Conservation (phyloP, 345 rosid species). For the Eucalyptus paniculata region DNA sequence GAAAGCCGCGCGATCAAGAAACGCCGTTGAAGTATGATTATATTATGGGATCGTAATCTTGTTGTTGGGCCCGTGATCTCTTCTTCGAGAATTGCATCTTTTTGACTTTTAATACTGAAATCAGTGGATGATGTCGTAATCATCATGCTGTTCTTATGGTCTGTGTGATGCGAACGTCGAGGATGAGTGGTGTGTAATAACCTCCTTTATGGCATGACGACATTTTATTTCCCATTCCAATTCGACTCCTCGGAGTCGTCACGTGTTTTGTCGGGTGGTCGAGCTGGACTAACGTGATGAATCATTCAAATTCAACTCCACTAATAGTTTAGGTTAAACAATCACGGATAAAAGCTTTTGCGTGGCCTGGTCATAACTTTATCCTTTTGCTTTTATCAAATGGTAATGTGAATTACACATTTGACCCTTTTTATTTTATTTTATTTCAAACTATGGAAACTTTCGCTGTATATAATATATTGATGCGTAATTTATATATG, state of each 20-base stretch:
- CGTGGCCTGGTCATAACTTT: neutral
- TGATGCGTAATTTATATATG: neutral
- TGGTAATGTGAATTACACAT: neutral
- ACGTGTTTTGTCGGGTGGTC: neutral
- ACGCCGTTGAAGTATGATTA: neutral
- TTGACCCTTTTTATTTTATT: neutral
- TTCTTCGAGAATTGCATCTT: neutral
- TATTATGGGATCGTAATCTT: neutral
- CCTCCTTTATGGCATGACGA: neutral
- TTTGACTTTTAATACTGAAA: neutral
- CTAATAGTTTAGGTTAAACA: neutral
- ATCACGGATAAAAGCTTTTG: neutral
- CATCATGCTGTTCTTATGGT: neutral
- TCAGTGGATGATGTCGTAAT: neutral
- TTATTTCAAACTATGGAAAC: neutral
- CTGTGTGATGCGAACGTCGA: neutral
- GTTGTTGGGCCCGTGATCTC: neutral
- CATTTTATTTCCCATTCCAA: neutral
- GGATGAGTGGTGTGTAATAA: neutral
- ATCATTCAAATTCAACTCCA: neutral
- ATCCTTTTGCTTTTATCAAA: neutral
- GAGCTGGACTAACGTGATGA: neutral
- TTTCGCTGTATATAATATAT: neutral
- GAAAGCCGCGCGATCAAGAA: neutral
- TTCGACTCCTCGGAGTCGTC: neutral